These are phyloP conservation scores for Ganoderma lingzhi DNA, from an alignment of 1,284 basidiomycete genomes.

Conservation along the genomic window DNA sequence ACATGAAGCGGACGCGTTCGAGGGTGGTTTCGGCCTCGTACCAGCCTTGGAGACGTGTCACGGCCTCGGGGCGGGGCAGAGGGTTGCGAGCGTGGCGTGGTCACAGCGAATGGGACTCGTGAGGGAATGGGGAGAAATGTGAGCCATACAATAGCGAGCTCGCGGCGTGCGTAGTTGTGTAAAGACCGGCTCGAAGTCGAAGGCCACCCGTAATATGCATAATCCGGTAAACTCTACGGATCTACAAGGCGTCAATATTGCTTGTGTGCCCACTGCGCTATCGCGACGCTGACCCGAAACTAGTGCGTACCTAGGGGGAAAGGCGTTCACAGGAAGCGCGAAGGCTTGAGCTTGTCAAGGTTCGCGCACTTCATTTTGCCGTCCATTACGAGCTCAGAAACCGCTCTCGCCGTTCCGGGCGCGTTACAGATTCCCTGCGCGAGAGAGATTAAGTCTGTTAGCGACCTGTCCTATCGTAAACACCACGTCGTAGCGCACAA, in stretches of 20 bases:
- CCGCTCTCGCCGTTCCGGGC: conserved; percentile 68
- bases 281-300: neutral
- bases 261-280: neutral
- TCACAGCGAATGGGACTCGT: no score
- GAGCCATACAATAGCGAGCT: no score
- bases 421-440: conserved; percentile 75
- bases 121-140: no score
- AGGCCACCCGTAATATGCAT: no score
- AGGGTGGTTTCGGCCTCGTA: no score
- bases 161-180: no score
- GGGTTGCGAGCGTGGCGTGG: no score
- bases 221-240: no score
- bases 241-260: neutral
- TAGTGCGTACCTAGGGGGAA: neutral
- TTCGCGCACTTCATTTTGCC: conserved; percentile 61
- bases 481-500: neutral
- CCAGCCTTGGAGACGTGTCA: no score
- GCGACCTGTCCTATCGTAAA: neutral
- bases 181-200: neutral
- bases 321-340: conserved; percentile 29
- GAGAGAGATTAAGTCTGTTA: neutral
- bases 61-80: no score
- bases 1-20: no score
- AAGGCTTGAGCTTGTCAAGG: conserved; percentile 49
- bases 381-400: conserved; percentile 67